Evolutionary conservation across 257 asterid genomes (phyloP).

Genomic region (Nicotiana tomentosiformis): DNA sequence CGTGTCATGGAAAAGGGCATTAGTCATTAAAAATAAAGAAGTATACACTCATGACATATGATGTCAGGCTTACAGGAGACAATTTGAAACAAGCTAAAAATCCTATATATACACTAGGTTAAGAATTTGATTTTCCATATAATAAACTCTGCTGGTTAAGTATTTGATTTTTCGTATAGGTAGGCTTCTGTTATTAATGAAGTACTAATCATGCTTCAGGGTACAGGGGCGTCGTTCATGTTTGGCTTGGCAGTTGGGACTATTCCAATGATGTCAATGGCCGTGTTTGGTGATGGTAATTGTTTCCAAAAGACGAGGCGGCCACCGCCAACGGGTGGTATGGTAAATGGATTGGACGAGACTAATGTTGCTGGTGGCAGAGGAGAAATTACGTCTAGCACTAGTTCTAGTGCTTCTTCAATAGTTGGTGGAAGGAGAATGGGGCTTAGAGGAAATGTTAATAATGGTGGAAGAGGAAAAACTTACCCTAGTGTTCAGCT

Average conservation of each 20-base stretch:
- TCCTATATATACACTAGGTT: background rate
- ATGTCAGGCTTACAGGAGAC: background rate
- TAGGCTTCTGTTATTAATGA: background rate
- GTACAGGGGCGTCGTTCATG: conserved; percentile 7
- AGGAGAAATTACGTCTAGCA: background rate
- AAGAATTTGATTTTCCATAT: background rate
- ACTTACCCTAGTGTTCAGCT: background rate
- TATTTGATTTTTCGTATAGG: background rate
- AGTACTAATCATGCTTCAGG: background rate
- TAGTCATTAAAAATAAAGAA: background rate
- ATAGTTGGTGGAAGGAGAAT: background rate
- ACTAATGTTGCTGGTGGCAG: background rate
- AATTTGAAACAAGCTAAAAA: background rate
- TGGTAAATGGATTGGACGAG: background rate
- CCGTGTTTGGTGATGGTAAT: conserved; percentile 2
- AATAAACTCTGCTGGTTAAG: background rate
- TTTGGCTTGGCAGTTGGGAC: conserved; percentile 6
- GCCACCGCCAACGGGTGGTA: background rate
- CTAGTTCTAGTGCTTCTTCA: background rate
- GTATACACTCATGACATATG: background rate
- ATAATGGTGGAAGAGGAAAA: background rate
- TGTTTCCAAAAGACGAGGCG: background rate
- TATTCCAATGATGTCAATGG: conserved; percentile 10
- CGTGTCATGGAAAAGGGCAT: background rate
- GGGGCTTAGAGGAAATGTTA: background rate